Percentiles rank a stretch among this genome's conserved stretches.
These are phyloP conservation scores for Parathielavia hyrcaniae DNA, from an alignment of 495 filamentous ascomycete genomes.

Conservation along the genomic window DNA sequence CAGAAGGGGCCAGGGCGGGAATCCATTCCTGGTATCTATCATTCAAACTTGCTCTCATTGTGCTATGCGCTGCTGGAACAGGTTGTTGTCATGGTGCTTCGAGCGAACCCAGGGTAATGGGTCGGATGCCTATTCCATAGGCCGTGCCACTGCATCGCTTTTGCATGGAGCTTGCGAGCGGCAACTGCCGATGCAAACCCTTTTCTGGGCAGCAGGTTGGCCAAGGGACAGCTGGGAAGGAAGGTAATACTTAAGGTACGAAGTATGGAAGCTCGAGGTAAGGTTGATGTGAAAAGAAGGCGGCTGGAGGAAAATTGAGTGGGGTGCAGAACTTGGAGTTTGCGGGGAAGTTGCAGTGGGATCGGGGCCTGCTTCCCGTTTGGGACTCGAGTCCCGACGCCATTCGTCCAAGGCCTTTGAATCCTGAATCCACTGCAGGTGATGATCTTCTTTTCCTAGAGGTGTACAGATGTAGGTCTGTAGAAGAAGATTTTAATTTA, in stretches of 20 bases:
- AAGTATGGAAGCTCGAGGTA: no score
- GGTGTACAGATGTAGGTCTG: no score
- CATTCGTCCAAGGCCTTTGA: slow-evolving; percentile 1
- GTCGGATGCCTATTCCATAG: no score
- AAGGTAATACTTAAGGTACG: no score
- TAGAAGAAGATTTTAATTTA: no score
- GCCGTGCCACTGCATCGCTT: no score
- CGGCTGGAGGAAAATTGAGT: not conserved
- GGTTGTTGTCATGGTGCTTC: no score
- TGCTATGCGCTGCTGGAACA: not conserved
- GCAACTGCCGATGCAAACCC: not conserved
- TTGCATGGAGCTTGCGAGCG: not conserved
- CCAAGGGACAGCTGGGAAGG: no score
- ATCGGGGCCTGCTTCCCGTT: slow-evolving; percentile 2
- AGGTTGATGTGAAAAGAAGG: not conserved
- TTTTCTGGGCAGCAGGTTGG: not conserved
- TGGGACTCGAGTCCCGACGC: not conserved
- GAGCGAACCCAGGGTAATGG: no score
- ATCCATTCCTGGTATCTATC: no score
- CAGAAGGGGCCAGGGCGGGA: no score
- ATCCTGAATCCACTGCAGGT: not conserved
- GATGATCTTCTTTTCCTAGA: not conserved
- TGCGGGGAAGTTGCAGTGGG: slow-evolving; percentile 9
- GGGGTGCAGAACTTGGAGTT: slow-evolving; percentile 1
- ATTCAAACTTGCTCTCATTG: not conserved